These are phyloP conservation scores for Aaosphaeria pasadenensis DNA, from an alignment of 2,329 filamentous ascomycete genomes.

Conservation along the genomic window DNA sequence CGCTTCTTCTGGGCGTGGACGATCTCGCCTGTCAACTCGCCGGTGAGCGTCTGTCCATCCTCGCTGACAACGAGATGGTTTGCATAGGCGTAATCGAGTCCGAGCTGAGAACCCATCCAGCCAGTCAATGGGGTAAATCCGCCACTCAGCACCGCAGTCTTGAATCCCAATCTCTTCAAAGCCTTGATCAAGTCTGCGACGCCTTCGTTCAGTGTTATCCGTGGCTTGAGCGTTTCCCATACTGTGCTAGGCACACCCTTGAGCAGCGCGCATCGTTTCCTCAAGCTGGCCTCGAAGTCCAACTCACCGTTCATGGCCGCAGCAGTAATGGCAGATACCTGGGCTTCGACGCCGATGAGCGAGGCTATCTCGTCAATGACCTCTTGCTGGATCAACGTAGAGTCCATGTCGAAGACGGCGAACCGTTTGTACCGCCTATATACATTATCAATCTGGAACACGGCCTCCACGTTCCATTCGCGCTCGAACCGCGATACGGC, in stretches of 20 bases:
- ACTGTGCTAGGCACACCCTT: slow-evolving; percentile 76
- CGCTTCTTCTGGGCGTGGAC: slow-evolving; percentile 75
- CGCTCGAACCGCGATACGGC: slow-evolving; percentile 77
- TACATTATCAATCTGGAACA: slow-evolving; percentile 70
- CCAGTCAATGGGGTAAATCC: slow-evolving; percentile 86
- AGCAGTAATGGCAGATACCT: slow-evolving; percentile 84
- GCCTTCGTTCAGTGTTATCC: slow-evolving; percentile 79
- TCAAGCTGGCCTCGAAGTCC: slow-evolving; percentile 82
- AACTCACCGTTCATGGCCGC: slow-evolving; percentile 95
- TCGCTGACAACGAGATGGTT: slow-evolving; percentile 74
- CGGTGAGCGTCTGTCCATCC: slow-evolving; percentile 57
- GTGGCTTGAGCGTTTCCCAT: slow-evolving; percentile 71
- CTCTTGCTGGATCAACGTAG: slow-evolving; percentile 93
- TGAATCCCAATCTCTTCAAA: slow-evolving; percentile 75
- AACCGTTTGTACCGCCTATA: slow-evolving; percentile 79
- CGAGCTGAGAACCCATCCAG: slow-evolving; percentile 78
- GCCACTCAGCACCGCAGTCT: slow-evolving; percentile 86
- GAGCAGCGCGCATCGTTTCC: slow-evolving; percentile 75
- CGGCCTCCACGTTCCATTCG: slow-evolving; percentile 85
- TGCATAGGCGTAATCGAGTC: slow-evolving; percentile 83
- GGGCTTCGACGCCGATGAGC: slow-evolving; percentile 74
- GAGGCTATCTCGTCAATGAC: slow-evolving; percentile 94
- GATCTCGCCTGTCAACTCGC: slow-evolving; percentile 68
- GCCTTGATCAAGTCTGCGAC: slow-evolving; percentile 71
- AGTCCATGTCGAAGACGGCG: slow-evolving; percentile 98